Evolutionary conservation across 2,329 filamentous ascomycete genomes (phyloP).

Genomic region (Colletotrichum tropicale): DNA sequence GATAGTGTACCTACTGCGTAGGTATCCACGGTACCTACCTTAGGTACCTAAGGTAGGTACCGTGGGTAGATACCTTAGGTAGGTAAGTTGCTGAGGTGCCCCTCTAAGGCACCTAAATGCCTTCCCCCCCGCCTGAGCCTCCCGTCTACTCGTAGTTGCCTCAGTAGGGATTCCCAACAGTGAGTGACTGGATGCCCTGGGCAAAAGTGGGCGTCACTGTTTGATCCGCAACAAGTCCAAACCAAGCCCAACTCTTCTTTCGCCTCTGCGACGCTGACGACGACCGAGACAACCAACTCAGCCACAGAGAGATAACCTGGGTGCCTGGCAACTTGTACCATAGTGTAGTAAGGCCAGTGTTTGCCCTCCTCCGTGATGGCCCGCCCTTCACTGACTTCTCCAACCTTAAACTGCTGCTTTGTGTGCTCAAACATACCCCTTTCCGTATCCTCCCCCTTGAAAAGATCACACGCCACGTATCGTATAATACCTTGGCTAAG

Average conservation of each 20-base stretch:
- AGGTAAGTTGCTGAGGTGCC: neutral
- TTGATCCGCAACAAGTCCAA: constrained; percentile 24
- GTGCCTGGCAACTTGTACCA: neutral
- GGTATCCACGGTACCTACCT: too few species aligned
- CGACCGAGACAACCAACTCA: neutral
- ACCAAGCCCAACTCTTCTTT: neutral
- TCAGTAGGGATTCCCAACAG: neutral
- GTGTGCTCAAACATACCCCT: neutral
- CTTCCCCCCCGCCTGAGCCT: neutral
- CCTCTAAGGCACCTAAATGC: neutral
- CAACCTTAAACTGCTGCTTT: neutral
- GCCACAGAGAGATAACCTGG: neutral
- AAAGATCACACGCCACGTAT: neutral
- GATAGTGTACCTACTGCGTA: too few species aligned
- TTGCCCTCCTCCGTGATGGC: neutral
- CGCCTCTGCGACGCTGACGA: neutral
- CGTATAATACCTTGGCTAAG: neutral
- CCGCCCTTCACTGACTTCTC: neutral
- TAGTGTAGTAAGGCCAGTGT: neutral
- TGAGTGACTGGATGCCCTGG: neutral
- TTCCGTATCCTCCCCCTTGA: neutral
- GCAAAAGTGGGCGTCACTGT: constrained; percentile 9
- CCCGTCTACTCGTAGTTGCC: neutral
- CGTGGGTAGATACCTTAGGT: neutral
- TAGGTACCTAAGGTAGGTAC: too few species aligned